phyloP scores from a whole-genome alignment of 179 eudicot genomes.

The Monotropa hypopitys region DNA sequence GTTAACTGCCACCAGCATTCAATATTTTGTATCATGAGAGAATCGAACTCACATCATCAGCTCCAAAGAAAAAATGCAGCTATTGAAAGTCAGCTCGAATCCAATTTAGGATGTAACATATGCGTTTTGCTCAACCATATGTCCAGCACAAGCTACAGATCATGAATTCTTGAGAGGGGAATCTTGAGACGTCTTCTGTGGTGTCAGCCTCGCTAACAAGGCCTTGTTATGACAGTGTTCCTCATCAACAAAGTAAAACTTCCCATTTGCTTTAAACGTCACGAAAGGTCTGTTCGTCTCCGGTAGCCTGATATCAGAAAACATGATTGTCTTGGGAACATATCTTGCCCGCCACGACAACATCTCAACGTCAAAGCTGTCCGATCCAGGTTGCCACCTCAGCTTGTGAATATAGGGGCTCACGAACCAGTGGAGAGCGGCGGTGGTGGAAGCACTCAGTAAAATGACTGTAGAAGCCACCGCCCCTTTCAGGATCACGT shows the following conservation, averaged over 20 bases:
- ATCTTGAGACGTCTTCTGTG: conserved; percentile 39
- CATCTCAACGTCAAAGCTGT: conserved; percentile 85
- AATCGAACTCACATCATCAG: not conserved
- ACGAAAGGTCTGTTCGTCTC: conserved; percentile 84
- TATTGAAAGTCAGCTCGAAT: not conserved
- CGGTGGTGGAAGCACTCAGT: conserved; percentile 84
- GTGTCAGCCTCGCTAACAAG: conserved; percentile 72
- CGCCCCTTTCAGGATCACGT: conserved; percentile 84
- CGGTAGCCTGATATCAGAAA: conserved; percentile 59
- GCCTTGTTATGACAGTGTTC: conserved; percentile 90
- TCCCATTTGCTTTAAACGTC: conserved; percentile 64
- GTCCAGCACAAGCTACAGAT: not conserved
- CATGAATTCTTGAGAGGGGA: conserved; percentile 78
- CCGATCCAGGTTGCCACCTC: conserved; percentile 91
- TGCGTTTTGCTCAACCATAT: not conserved
- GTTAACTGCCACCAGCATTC: not conserved
- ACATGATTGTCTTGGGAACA: conserved; percentile 55
- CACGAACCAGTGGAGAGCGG: conserved; percentile 89
- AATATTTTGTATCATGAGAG: not conserved
- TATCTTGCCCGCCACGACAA: conserved; percentile 81
- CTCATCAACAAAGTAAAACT: conserved; percentile 62
- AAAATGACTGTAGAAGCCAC: conserved; percentile 83
- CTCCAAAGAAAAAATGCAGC: not conserved
- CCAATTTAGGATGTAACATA: not conserved
- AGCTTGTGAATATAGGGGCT: conserved; percentile 92